Evolutionary conservation across 2,329 filamentous ascomycete genomes (phyloP), one percentile per base, ranked within the genome.

Genomic region (Colletotrichum phormii): DNA sequence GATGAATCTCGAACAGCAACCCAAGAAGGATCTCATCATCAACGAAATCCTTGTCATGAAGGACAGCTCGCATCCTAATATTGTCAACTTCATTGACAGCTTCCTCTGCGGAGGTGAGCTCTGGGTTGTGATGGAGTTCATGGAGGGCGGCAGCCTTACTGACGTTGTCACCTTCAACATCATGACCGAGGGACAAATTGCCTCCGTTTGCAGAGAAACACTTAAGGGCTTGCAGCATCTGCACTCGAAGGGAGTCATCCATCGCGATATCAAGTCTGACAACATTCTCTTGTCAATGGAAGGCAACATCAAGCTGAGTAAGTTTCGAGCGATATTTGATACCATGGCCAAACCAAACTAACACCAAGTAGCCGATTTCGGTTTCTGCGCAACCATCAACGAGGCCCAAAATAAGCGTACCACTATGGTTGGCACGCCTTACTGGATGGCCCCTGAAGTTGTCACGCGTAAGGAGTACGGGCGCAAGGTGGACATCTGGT

Each of bases 41-140:
- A 99, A 99, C 82, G 97, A 99, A 81, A 99, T 99, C 77, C 85
- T 99, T 71, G 97, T 99, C 71, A 99, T 99, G 97, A 98, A 97
- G 85, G 97, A 98, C 79, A 98, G 95, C 87, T 97, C 94, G 71
- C 97, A 99, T 81, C 96, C 95, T 79, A 98, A 98, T 81, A 97
- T 99, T 83, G 97, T 99, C 84, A 99, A 99, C 83, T 99, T 98
- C 83, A 96, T 98, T 85, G 97, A 98, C 86, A 98, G 95, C 81
- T 98, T 95, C 82, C 87, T 99, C 12, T 93, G 95, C 71, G 90
- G 91, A 13, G 94, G 96, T 55, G 97, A 98, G 82, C 86, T 99
- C 35, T 99, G 97, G 97, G 97, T 99, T 1, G 95, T 98, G 42
- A 99, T 99, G 97, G 97, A 99, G 84, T 99, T 96, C 80, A 99